Percentiles rank a stretch among this genome's conserved stretches.
These are phyloP conservation scores for Arabidopsis thaliana DNA, from an alignment of 345 rosid species.

Conservation along the genomic window DNA sequence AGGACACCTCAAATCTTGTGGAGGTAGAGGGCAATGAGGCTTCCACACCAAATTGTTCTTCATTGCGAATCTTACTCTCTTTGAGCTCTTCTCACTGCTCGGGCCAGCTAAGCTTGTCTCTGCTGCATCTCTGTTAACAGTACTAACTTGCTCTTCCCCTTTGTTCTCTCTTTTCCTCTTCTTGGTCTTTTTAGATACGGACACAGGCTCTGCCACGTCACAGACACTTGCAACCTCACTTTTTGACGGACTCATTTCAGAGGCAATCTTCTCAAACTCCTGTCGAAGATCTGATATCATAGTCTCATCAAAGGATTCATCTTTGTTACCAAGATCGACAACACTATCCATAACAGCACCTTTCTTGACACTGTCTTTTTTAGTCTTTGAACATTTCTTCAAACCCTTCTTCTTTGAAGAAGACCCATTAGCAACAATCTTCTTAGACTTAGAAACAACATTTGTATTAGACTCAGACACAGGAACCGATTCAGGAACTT, in stretches of 20 bases:
- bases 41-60: conserved; percentile 95
- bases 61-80: conserved; percentile 92
- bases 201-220: conserved; percentile 46
- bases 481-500: conserved; percentile 68
- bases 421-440: conserved; percentile 44
- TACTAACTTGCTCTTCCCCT: conserved; percentile 34
- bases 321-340: conserved; percentile 36
- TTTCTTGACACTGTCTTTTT: conserved; percentile 53
- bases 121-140: conserved; percentile 48
- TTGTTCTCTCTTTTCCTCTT: conserved; percentile 85
- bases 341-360: conserved; percentile 24
- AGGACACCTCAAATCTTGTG: conserved; percentile 86
- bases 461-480: conserved; percentile 28
- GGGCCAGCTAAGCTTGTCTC: conserved; percentile 49
- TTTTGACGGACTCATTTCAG: conserved; percentile 58
- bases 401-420: conserved; percentile 42
- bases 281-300: conserved; percentile 78
- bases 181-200: conserved; percentile 52
- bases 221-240: conserved; percentile 53
- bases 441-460: conserved; percentile 33
- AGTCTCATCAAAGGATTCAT: conserved; percentile 52
- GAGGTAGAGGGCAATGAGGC: conserved; percentile 94
- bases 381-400: conserved; percentile 62
- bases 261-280: conserved; percentile 93
- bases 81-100: conserved; percentile 67